Base-by-base conservation (phyloP, 805 yeast species). In the Saturnispora hagleri region DNA sequence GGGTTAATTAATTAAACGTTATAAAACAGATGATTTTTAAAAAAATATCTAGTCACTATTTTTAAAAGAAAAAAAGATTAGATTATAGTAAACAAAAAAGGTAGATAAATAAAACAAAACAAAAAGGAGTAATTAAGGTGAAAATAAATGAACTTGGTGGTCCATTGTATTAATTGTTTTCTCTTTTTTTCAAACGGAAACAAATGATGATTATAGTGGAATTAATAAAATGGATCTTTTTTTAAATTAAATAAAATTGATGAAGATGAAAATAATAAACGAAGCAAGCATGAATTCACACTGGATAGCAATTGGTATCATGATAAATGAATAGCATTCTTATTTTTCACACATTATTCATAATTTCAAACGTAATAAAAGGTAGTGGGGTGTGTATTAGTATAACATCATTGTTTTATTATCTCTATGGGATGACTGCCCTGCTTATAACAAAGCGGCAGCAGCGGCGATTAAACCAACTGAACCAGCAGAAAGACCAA, bases 401-500 rank as follows among this genome's bases (percentile, higher is more conserved):
- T 31, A 31, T 31, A 31, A 31, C 12, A 31, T 31, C 34, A 31
- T 31, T 31, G 15, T 43, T 12, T 26, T 15, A 27, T 17, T 22
- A 12, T 22, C 43, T 24, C 43, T 28, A 43, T 20, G 27, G 22
- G 24, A 49, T 34, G 24, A 38, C 24, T 38, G 22, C 13, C 13
- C 12, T 38, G 20, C 8, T 54, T 56, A 60, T 54, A 58, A 47
- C 24, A 57, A 52, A 47, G 58, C 55, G 31, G 59, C 58, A 26
- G 55, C 53, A 22, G 60, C 59, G 47, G 53, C 58, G 46, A 48
- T 51, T 47, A 51, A 55, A 43, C 58, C 56, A 20, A 51, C 46
- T 27, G 60, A 59, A 53, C 60, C 63, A 10, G 50, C 45, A 42
- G 59, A 55, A 38, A 57, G 48, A 45, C 61, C 62, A 28, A 55